A percentile compares a stretch with the other conserved stretches of the same genome.
Conservation (phyloP, 306 rosid genomes). For the Malus domestica region ASM211411v1 NC_041792.1:28053907-28054406, state of each 20-base stretch:
- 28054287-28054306: slow-evolving; percentile 97
- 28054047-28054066: not conserved
- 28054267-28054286: slow-evolving; percentile 79
- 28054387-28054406: slow-evolving; percentile 33
- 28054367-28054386: not conserved
- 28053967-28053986: slow-evolving; percentile 92
- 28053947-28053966: slow-evolving; percentile 87
- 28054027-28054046: not conserved
- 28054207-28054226: slow-evolving; percentile 48
- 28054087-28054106: slow-evolving; percentile 77
- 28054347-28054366: slow-evolving; percentile 11
- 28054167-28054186: too few relatives aligned
- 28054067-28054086: slow-evolving; percentile 3
- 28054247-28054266: slow-evolving; percentile 89
- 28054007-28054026: slow-evolving; percentile 50
- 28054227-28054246: slow-evolving; percentile 73
- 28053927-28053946: slow-evolving; percentile 90
- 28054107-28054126: slow-evolving; percentile 57
- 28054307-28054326: slow-evolving; percentile 86
- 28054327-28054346: slow-evolving; percentile 91
- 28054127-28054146: slow-evolving; percentile 49
- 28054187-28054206: not conserved
- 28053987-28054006: slow-evolving; percentile 65
- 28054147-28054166: slow-evolving; percentile 4
- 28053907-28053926: slow-evolving; percentile 94